Base-by-base conservation (phyloP, 441 rosid genomes). In the Euphorbia corollata region DNA sequence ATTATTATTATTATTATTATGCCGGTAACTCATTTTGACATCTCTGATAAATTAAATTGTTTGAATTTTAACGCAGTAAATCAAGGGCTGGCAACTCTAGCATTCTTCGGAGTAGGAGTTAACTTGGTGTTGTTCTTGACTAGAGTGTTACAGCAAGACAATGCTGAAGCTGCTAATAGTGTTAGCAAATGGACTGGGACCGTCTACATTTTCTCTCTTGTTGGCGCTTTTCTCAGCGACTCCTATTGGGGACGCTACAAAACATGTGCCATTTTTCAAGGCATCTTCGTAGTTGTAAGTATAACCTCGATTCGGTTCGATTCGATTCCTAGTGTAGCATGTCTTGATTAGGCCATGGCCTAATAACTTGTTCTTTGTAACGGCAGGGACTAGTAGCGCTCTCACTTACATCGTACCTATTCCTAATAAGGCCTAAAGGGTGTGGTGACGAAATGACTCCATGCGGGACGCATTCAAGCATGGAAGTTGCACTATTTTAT, bases 151-250 rank as follows among this genome's bases (percentile, higher is more conserved):
- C 89, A 80, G 3, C 98, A 95, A 74, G 78, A 84, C 74, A 95
- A 92, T 81, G 99, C 95, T 56, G 98, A 90, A 8, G 99, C 99
- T 59, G 99, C 98, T 4, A 95, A 92, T 59, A 92, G 81, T 61
- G 99, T 95, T 15, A 95, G 99, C 91, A 95, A 92, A 81, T 95
- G 99, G 99, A 95, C 99, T 20, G 98, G 98, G 62, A 95, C 99
- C 9, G 99, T 95, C 69, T 95, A 95, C 63, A 90, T 95, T 62
- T 95, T 90, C 84, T 95, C 99, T 13, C 82, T 95, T 12, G 92
- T 95, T 1, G 99, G 98, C 9, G 99, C 99, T 58, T 92, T 95
- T 73, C 86, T 95, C 6, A 92, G 98, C 57, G 97, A 92, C 69
- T 92, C 99, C 61, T 95, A 95, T 72, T 95, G 97, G 97, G 99